Evolutionary conservation across 805 yeast genomes (phyloP).

Genomic region (Wickerhamomyces pijperi): DNA sequence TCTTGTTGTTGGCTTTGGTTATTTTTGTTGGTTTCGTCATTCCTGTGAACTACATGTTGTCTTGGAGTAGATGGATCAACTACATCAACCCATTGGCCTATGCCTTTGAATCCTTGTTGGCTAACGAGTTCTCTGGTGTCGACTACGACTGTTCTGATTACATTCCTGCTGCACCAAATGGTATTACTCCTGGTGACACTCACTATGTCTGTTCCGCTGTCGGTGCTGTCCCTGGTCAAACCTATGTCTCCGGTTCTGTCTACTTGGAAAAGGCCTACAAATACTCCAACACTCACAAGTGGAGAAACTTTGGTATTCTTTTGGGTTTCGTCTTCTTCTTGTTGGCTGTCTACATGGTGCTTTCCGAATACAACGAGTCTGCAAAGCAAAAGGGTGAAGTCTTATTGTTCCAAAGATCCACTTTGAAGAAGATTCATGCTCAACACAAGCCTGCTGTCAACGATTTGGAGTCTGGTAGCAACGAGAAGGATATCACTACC

Average conservation of each 20-base stretch:
- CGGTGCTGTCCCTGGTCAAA: conserved; percentile 43
- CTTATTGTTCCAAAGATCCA: conserved; percentile 41
- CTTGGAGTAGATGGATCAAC: conserved; percentile 60
- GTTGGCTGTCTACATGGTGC: conserved; percentile 37
- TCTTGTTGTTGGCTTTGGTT: conserved; percentile 35
- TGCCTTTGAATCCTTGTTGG: conserved; percentile 45
- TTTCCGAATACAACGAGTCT: conserved; percentile 49
- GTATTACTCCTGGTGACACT: conserved; percentile 18
- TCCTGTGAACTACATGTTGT: conserved; percentile 44
- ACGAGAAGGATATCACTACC: conserved; percentile 18
- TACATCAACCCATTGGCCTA: conserved; percentile 49
- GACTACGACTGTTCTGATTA: conserved; percentile 33
- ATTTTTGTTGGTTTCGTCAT: conserved; percentile 49
- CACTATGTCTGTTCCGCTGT: conserved; percentile 41
- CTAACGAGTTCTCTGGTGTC: conserved; percentile 42
- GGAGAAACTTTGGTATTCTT: conserved; percentile 59
- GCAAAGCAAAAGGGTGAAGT: conserved; percentile 67
- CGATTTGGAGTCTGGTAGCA: conserved; percentile 17
- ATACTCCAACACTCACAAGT: conserved; percentile 35
- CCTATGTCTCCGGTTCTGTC: conserved; percentile 38
- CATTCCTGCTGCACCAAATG: conserved; percentile 29
- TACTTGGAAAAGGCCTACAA: conserved; percentile 33
- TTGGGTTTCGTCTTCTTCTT: conserved; percentile 46
- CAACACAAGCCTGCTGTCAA: conserved; percentile 17
- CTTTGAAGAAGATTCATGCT: conserved; percentile 36